These are phyloP conservation scores for Cryomyces minteri DNA, from an alignment of 495 filamentous ascomycete genomes.

Conservation along the genomic window DNA sequence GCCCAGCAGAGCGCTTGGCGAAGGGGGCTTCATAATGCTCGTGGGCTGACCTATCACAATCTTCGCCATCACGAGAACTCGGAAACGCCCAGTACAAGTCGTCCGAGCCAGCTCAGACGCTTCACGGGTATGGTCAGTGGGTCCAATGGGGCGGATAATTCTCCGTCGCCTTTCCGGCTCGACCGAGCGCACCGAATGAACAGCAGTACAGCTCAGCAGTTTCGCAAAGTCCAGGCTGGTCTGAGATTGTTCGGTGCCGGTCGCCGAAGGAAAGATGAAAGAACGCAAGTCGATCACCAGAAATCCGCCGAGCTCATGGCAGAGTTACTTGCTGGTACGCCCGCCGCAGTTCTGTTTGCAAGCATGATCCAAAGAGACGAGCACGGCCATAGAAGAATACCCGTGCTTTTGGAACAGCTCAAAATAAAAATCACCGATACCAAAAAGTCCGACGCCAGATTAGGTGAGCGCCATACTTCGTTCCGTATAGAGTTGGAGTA, in stretches of 20 bases:
- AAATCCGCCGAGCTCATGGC: slow-evolving; percentile 96
- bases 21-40: slow-evolving; percentile 31
- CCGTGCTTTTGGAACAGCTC: slow-evolving; percentile 86
- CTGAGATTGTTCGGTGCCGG: slow-evolving; percentile 50
- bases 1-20: slow-evolving; percentile 36
- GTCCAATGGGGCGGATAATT: slow-evolving; percentile 26
- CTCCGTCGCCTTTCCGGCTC: slow-evolving; percentile 30
- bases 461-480: slow-evolving; percentile 62
- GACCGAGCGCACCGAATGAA: slow-evolving; percentile 41
- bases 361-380: slow-evolving; percentile 97
- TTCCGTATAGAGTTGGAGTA: slow-evolving; percentile 94
- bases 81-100: slow-evolving; percentile 33
- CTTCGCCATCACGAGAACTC: slow-evolving; percentile 17
- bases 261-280: slow-evolving; percentile 59
- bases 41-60: slow-evolving; percentile 36
- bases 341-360: slow-evolving; percentile 80
- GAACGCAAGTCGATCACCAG: slow-evolving; percentile 59
- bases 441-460: slow-evolving; percentile 31
- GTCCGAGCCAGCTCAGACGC: slow-evolving; percentile 55
- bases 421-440: slow-evolving; percentile 77
- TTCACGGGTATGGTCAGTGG: slow-evolving; percentile 53
- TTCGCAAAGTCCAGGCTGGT: slow-evolving; percentile 71
- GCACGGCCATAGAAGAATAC: slow-evolving; percentile 84
- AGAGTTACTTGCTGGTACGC: slow-evolving; percentile 77
- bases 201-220: slow-evolving; percentile 67